Percentiles rank a stretch among this genome's conserved stretches.
Evolutionary conservation across 2,329 filamentous ascomycete genomes (phyloP).

Genomic region (Aspergillus piperis): DNA sequence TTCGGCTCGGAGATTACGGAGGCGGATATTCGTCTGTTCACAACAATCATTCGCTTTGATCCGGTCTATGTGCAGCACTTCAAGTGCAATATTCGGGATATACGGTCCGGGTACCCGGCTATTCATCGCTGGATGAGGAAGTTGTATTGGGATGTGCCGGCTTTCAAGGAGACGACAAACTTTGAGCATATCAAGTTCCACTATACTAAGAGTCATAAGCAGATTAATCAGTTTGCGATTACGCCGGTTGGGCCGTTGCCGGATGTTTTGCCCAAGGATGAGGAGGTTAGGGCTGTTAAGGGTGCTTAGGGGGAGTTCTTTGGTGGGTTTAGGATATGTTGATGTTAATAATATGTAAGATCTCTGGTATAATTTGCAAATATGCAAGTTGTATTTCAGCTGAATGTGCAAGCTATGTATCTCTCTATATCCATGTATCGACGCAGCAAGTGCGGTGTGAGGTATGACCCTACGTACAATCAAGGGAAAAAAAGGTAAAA

Average conservation of each 20-base stretch:
- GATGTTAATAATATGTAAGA: background rate
- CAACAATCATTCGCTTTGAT: conserved; percentile 73
- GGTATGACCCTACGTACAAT: conserved; percentile 17
- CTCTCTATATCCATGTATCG: conserved; percentile 18
- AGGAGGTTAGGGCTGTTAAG: conserved; percentile 64
- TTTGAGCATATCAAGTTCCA: conserved; percentile 93
- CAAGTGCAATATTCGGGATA: conserved; percentile 82
- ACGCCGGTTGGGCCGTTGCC: conserved; percentile 84
- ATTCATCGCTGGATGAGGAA: conserved; percentile 79
- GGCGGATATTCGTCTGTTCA: conserved; percentile 75
- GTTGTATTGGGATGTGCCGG: conserved; percentile 79
- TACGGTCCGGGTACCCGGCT: conserved; percentile 77
- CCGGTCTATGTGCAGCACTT: conserved; percentile 80
- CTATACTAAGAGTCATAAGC: conserved; percentile 66
- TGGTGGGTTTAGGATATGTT: background rate
- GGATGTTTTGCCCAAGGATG: conserved; percentile 72
- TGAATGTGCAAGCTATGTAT: conserved; percentile 9
- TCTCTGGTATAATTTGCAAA: background rate
- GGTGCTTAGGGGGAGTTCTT: conserved; percentile 8
- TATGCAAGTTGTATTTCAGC: background rate
- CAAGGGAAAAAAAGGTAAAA: background rate
- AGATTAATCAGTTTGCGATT: conserved; percentile 69
- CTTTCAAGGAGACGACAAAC: conserved; percentile 80
- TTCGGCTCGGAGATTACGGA: conserved; percentile 78
- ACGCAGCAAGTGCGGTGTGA: background rate